Evolutionary conservation across 2,329 filamentous ascomycete species (phyloP), one percentile per base, ranked within the genome.

Genomic region (Colletotrichum tofieldiae): DNA sequence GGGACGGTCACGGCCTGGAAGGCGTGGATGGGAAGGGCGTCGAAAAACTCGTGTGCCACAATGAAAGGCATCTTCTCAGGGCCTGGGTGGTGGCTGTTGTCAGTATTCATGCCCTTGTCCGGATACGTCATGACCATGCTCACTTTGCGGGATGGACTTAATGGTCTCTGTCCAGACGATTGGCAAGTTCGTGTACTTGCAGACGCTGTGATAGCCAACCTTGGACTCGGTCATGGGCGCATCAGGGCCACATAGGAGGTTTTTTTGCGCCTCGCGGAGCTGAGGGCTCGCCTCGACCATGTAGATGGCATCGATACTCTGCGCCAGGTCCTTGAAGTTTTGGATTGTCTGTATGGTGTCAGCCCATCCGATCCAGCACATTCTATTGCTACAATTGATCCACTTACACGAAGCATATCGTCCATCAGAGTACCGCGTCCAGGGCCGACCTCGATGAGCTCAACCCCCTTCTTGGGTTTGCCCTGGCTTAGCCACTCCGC

Each of bases 41-140:
- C 96, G 84, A 99, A 99, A 86, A 99, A 98, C 81, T 99, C 96
- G 81, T 99, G 96, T 5, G 96, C 96, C 60, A 98, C 90, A 73
- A 99, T 97, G 81, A 98, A 97, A 0, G 96, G 96, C 29, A 92
- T 93, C 79, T 93, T 93, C 72, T 88, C 87, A 29, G 90, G 83
- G 73, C 90, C 91, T 92, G 75, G 62, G 35, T 11, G 54, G 35
- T 37, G 16, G 29, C 23, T 26, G 35, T 43, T 55, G 12, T 26
- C 51, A 35, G 51, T 20, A 47, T 26, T 18, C 2, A 54, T 18
- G 70, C 65, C 61, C 74, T 52, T 37, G 29, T 73, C 75, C 71
- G 20, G 23, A 41, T 7, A 23, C 12, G 35, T 5, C 12, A 41
- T 20, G 5, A 2, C 18, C 45, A 59, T 56, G 79, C 85, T 76